These are phyloP conservation scores for Fusarium sp. DNA, from an alignment of 2,329 filamentous ascomycete species.

Conservation along the genomic window DNA sequence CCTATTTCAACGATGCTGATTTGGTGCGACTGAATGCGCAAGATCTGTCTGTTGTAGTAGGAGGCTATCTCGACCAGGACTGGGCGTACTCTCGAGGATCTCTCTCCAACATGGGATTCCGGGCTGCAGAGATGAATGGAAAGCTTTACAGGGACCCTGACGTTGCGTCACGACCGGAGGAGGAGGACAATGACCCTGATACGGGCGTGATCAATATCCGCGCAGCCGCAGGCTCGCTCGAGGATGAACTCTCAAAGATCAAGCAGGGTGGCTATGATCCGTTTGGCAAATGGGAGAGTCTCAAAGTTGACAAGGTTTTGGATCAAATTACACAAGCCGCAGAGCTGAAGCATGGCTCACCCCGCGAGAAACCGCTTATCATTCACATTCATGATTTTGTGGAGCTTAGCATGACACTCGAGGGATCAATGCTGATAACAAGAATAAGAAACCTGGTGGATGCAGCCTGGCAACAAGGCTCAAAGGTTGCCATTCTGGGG, in stretches of 20 bases:
- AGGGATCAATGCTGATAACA: conserved; percentile 77
- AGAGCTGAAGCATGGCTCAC: conserved; percentile 53
- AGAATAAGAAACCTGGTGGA: conserved; percentile 80
- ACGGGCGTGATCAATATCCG: conserved; percentile 51
- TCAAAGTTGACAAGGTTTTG: conserved; percentile 71
- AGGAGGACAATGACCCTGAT: conserved; percentile 56
- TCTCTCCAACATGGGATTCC: conserved; percentile 69
- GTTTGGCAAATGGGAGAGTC: conserved; percentile 68
- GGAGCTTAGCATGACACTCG: conserved; percentile 77
- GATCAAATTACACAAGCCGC: conserved; percentile 68
- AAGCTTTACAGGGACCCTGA: conserved; percentile 64
- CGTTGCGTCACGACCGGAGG: conserved; percentile 46
- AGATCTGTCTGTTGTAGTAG: conserved; percentile 77
- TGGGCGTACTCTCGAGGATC: conserved; percentile 62
- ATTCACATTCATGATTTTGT: conserved; percentile 85
- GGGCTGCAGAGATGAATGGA: conserved; percentile 67
- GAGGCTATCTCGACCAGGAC: conserved; percentile 76
- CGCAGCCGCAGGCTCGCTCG: conserved; percentile 49
- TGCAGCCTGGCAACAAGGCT: conserved; percentile 77
- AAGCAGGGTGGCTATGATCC: conserved; percentile 56
- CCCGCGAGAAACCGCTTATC: conserved; percentile 68
- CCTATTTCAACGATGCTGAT: conserved; percentile 72
- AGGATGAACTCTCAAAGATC: conserved; percentile 61
- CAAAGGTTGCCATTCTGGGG: conserved; percentile 83
- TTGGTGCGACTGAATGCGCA: conserved; percentile 76